phyloP scores from a whole-genome alignment of 257 asterid genomes.

The Solanum chiquidenum region DNA sequence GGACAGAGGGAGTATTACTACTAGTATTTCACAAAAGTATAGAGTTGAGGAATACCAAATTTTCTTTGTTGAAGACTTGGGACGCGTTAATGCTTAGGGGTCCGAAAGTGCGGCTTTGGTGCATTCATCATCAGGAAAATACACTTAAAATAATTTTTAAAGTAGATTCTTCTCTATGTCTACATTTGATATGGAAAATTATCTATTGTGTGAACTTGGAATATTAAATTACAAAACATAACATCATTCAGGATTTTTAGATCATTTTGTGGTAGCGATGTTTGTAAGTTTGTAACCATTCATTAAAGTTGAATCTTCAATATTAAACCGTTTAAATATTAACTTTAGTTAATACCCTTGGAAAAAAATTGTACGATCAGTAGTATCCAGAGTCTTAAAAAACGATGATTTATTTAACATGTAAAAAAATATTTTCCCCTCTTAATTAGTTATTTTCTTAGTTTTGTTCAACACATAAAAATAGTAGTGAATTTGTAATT shows the following conservation, averaged over 20 bases:
- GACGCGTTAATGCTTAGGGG: not conserved
- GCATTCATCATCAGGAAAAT: not conserved
- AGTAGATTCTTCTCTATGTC: not conserved
- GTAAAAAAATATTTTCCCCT: not conserved
- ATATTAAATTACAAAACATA: not conserved
- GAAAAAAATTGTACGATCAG: not conserved
- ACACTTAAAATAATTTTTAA: not conserved
- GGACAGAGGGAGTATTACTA: too few species aligned
- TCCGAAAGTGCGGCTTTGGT: not conserved
- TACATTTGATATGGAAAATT: not conserved
- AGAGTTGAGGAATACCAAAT: not conserved
- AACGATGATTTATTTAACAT: not conserved
- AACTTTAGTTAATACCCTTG: not conserved
- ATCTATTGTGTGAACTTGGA: not conserved
- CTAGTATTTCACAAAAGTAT: not conserved
- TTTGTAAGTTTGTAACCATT: not conserved
- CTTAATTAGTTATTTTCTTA: not conserved
- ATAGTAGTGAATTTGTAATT: not conserved
- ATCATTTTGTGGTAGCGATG: not conserved
- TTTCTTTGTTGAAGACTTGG: not conserved
- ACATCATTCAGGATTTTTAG: not conserved
- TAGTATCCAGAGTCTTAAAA: not conserved
- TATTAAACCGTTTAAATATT: not conserved
- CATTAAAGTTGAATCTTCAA: not conserved
- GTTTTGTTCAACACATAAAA: not conserved